These are phyloP conservation scores for Diaporthe vexans DNA, from an alignment of 2,329 filamentous ascomycete genomes.

Conservation along the genomic window DNA sequence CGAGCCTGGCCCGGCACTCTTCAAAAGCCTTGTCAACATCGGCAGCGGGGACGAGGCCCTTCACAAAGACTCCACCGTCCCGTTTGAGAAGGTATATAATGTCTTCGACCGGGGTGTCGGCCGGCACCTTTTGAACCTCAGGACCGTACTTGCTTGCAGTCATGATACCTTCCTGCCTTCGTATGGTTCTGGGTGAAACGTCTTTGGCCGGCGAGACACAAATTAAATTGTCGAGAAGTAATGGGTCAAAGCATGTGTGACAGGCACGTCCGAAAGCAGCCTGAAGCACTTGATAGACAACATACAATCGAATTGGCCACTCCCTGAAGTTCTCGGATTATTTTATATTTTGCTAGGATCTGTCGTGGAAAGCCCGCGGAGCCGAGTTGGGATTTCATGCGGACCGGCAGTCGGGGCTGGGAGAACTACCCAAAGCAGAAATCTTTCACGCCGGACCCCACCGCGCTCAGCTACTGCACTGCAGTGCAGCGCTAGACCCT, in stretches of 20 bases:
- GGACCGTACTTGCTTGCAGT: constrained; percentile 6
- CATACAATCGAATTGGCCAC: not conserved
- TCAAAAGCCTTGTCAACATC: constrained; percentile 22
- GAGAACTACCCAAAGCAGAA: not conserved
- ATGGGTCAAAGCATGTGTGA: not conserved
- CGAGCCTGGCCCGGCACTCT: constrained; percentile 17
- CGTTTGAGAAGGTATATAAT: constrained; percentile 16
- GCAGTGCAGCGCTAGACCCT: not conserved
- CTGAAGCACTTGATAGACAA: not conserved
- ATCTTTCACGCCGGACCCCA: not conserved
- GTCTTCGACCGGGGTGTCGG: constrained; percentile 1
- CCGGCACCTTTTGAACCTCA: not conserved
- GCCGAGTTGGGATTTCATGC: not conserved
- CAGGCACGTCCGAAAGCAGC: not conserved
- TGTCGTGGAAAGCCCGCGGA: not conserved
- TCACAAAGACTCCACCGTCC: constrained; percentile 13
- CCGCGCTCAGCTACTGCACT: not conserved
- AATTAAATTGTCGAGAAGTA: too few species aligned
- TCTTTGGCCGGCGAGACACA: not conserved
- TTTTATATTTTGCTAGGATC: not conserved
- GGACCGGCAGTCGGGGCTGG: not conserved
- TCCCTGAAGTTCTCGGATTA: not conserved
- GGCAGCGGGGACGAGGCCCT: not conserved
- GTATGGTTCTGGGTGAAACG: not conserved
- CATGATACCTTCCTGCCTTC: not conserved